phyloP scores from a whole-genome alignment of 345 rosid species.

The Syzygium aqueum region DNA sequence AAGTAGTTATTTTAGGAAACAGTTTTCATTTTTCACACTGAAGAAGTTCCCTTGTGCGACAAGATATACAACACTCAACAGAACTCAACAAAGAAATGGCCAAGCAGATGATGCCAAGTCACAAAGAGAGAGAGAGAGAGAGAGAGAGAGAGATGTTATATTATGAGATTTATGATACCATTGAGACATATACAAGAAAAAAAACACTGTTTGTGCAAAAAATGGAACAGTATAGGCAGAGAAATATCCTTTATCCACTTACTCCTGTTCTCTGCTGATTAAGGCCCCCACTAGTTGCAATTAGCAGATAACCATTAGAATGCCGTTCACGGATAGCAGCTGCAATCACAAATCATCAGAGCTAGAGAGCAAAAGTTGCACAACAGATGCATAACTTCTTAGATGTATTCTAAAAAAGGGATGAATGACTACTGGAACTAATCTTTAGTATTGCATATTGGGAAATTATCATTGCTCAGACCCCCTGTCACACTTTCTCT shows the following conservation, averaged over 20 bases:
- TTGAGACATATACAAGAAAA: not conserved
- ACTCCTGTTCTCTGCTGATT: slow-evolving; percentile 99
- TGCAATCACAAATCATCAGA: slow-evolving; percentile 17
- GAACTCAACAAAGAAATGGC: not conserved
- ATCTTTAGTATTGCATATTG: not conserved
- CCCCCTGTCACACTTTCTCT: not conserved
- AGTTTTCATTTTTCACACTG: not conserved
- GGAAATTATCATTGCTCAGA: not conserved
- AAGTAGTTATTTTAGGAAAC: slow-evolving; percentile 2
- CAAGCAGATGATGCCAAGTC: not conserved
- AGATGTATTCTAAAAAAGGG: not conserved
- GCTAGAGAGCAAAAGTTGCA: not conserved
- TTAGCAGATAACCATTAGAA: slow-evolving; percentile 93
- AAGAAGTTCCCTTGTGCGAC: not conserved
- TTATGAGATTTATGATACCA: not conserved
- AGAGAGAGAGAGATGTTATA: not conserved
- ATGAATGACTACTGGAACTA: not conserved
- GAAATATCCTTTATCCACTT: slow-evolving; percentile 24
- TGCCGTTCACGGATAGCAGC: slow-evolving; percentile 54
- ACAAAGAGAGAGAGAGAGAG: not conserved
- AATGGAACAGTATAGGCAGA: not conserved
- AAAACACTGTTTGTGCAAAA: not conserved
- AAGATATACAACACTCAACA: not conserved
- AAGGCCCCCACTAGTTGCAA: slow-evolving; percentile 96
- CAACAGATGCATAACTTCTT: not conserved